These are phyloP conservation scores for Plenodomus biglobosus DNA, from an alignment of 2,329 filamentous ascomycete species.

Conservation along the genomic window DNA sequence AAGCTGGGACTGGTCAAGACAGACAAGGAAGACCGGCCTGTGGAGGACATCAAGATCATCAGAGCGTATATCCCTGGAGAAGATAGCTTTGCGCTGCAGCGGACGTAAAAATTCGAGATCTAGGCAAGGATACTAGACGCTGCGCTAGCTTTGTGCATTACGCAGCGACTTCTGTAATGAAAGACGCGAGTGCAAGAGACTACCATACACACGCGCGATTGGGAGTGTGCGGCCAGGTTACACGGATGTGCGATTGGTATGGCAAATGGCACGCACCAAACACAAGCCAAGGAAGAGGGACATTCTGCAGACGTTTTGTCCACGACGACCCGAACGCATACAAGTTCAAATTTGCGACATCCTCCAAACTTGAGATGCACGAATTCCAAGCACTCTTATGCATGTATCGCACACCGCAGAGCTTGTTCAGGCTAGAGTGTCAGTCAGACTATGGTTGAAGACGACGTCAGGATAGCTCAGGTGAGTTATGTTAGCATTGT, in stretches of 20 bases:
- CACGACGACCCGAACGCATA: too few species aligned
- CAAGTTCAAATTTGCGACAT: too few species aligned
- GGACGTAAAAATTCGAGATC: background rate
- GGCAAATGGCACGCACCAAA: background rate
- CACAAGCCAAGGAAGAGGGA: too few species aligned
- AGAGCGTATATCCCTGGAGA: conserved; percentile 70
- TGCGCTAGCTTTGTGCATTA: background rate
- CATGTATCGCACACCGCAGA: too few species aligned
- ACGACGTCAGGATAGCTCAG: too few species aligned
- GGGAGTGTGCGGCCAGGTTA: background rate
- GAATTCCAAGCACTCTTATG: too few species aligned
- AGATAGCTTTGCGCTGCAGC: conserved; percentile 48
- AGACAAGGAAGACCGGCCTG: conserved; percentile 74
- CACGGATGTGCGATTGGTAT: background rate
- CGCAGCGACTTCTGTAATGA: too few species aligned
- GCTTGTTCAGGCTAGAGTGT: too few species aligned
- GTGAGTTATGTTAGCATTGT: too few species aligned
- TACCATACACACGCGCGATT: background rate
- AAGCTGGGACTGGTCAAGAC: conserved; percentile 88
- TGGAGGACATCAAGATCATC: conserved; percentile 79
- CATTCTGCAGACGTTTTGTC: too few species aligned
- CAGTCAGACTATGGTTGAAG: too few species aligned
- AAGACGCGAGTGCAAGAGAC: background rate
- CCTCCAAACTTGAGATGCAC: too few species aligned
- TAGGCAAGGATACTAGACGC: background rate